These are phyloP conservation scores for Backusella tarrabulga DNA, from an alignment of 192 early-diverging fungal genomes.

Conservation along the genomic window DNA sequence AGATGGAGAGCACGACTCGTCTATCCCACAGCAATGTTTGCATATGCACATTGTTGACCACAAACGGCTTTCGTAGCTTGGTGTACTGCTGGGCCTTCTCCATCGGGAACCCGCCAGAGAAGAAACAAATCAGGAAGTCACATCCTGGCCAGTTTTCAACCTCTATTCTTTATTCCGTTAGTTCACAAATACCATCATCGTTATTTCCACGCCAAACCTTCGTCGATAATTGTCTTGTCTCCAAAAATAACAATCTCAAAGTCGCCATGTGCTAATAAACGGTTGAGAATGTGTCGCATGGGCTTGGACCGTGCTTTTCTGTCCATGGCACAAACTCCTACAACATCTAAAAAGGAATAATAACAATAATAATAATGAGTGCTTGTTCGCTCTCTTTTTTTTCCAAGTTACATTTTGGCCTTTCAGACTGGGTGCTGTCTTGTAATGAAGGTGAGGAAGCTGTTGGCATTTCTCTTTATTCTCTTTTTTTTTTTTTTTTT, in stretches of 20 bases:
- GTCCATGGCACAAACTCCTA: conserved; percentile 92
- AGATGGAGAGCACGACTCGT: conserved; percentile 77
- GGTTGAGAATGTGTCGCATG: conserved; percentile 91
- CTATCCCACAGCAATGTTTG: conserved; percentile 90
- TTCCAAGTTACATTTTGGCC: background rate
- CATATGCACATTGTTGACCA: conserved; percentile 88
- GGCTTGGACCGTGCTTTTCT: conserved; percentile 94
- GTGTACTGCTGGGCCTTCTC: conserved; percentile 91
- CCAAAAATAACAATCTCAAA: conserved; percentile 91
- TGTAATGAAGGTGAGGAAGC: background rate
- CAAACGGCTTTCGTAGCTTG: conserved; percentile 80
- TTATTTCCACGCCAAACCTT: conserved; percentile 49
- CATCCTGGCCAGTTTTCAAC: conserved; percentile 89
- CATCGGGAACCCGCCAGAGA: conserved; percentile 90
- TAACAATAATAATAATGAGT: background rate
- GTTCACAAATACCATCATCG: background rate
- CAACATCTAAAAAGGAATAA: conserved; percentile 43
- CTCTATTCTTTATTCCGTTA: conserved; percentile 37
- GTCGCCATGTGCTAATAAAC: conserved; percentile 56
- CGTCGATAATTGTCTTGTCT: conserved; percentile 95
- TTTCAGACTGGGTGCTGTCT: background rate
- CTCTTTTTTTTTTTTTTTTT: background rate
- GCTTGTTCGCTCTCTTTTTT: background rate
- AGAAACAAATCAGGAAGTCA: conserved; percentile 97
- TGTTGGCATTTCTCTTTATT: conserved; percentile 2